Conservation (phyloP, 768 basidiomycete species). For the Psilocybe subaeruginosa region DNA sequence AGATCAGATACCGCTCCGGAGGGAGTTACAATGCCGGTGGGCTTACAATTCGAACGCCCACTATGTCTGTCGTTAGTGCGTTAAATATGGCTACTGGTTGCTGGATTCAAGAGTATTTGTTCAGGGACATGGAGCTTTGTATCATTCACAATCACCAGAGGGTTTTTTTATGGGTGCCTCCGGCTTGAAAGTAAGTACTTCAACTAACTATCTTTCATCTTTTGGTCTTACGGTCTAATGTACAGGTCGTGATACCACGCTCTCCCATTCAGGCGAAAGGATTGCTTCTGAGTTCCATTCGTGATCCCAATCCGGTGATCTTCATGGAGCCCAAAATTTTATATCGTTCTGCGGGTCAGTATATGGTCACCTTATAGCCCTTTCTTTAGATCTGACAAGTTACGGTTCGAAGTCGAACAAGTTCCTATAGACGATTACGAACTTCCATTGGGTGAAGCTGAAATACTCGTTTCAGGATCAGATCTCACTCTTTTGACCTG, state of each 20-base stretch:
- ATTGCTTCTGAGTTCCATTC: constrained; percentile 80
- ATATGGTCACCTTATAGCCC: neutral
- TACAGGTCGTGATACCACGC: constrained; percentile 84
- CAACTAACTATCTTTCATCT: neutral
- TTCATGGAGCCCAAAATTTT: constrained; percentile 96
- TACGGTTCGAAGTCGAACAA: constrained; percentile 70
- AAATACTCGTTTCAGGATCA: constrained; percentile 70
- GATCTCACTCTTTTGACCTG: constrained; percentile 92
- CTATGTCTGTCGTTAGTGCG: constrained; percentile 78
- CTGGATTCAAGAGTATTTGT: neutral
- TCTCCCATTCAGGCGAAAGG: constrained; percentile 97
- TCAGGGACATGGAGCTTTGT: constrained; percentile 83
- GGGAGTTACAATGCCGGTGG: constrained; percentile 83
- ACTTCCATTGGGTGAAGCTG: constrained; percentile 83
- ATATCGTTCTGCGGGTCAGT: constrained; percentile 82
- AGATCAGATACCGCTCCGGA: constrained; percentile 88
- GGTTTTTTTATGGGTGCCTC: constrained; percentile 92
- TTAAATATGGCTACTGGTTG: neutral
- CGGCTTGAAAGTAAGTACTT: constrained; percentile 71
- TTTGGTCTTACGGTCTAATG: constrained; percentile 19
- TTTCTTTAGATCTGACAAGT: neutral
- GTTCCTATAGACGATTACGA: constrained; percentile 88
- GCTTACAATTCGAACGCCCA: constrained; percentile 82
- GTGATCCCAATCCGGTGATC: constrained; percentile 92
- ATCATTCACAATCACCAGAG: constrained; percentile 95